A percentile compares a stretch with the other conserved stretches of the same genome.
Evolutionary conservation across 2,329 filamentous ascomycete species (phyloP).

Genomic region (Escovopsis weberi): DNA sequence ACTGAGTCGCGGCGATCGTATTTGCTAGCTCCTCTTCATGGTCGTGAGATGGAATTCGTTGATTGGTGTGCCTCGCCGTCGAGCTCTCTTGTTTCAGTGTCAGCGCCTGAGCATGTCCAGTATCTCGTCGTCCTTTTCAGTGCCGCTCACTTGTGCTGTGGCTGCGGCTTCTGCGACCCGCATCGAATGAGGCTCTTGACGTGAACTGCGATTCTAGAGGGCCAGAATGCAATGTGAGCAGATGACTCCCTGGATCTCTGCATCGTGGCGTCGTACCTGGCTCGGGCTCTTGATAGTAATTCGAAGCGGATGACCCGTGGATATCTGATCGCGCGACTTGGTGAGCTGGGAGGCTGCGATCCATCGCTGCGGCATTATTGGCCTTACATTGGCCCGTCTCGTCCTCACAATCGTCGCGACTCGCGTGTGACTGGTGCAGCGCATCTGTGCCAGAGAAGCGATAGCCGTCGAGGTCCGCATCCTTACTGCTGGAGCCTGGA

Average conservation of each 20-base stretch:
- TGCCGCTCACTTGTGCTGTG: constrained; percentile 3
- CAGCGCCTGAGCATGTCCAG: background rate
- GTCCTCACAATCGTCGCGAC: constrained; percentile 2
- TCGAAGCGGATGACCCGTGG: constrained; percentile 3
- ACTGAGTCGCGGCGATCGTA: constrained; percentile 8
- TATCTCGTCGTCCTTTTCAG: background rate
- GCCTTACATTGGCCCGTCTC: constrained; percentile 5
- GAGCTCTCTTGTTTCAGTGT: background rate
- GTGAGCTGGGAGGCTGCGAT: constrained; percentile 3
- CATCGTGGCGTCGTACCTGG: constrained; percentile 3
- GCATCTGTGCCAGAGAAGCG: constrained; percentile 2
- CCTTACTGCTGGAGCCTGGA: constrained; percentile 3
- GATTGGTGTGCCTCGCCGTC: constrained; percentile 1
- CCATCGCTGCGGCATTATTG: background rate
- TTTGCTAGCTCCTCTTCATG: constrained; percentile 9
- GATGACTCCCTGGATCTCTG: background rate
- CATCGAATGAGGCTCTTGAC: background rate
- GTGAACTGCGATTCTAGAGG: constrained; percentile 1
- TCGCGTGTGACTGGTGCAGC: constrained; percentile 3
- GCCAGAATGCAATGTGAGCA: constrained; percentile 1
- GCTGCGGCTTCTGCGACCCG: background rate
- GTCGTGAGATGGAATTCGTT: constrained; percentile 1
- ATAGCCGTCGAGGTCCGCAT: constrained; percentile 2
- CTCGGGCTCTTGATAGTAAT: constrained; percentile 4
- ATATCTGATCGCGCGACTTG: constrained; percentile 2